A percentile compares a stretch with the other conserved stretches of the same genome.
These are phyloP conservation scores for Cudoniella acicularis DNA, from an alignment of 495 filamentous ascomycete genomes.

Conservation along the genomic window DNA sequence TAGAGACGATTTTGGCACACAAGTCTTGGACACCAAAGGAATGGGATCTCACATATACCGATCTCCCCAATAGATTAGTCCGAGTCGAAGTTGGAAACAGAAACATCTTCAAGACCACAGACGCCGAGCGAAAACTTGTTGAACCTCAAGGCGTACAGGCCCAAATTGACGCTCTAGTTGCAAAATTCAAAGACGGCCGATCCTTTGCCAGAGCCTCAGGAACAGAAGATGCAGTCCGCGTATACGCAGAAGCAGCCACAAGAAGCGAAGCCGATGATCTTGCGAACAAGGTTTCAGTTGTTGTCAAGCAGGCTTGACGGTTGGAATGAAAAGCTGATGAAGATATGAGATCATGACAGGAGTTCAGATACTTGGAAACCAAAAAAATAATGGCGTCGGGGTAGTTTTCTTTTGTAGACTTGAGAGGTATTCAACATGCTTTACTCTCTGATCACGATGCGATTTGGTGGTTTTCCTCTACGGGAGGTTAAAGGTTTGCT, in stretches of 20 bases:
- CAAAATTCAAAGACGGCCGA: slow-evolving; percentile 85
- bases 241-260: slow-evolving; percentile 94
- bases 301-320: slow-evolving; percentile 48
- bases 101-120: slow-evolving; percentile 80
- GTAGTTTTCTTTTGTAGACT: neutral
- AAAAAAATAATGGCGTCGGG: neutral
- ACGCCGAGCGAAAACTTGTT: slow-evolving; percentile 85
- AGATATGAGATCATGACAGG: neutral
- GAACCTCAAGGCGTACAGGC: slow-evolving; percentile 73
- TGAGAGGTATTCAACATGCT: neutral
- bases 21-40: slow-evolving; percentile 87
- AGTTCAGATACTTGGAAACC: neutral
- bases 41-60: slow-evolving; percentile 92
- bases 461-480: neutral
- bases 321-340: neutral
- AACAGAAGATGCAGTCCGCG: slow-evolving; percentile 92
- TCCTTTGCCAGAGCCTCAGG: slow-evolving; percentile 90
- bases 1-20: slow-evolving; percentile 93
- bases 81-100: slow-evolving; percentile 87
- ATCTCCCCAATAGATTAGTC: slow-evolving; percentile 91
- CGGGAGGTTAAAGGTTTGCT: neutral
- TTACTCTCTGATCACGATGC: neutral
- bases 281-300: slow-evolving; percentile 72
- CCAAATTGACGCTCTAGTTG: slow-evolving; percentile 80
- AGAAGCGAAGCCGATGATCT: slow-evolving; percentile 81